Conservation (phyloP, 495 filamentous ascomycete genomes). For the Darksidea phi region DNA sequence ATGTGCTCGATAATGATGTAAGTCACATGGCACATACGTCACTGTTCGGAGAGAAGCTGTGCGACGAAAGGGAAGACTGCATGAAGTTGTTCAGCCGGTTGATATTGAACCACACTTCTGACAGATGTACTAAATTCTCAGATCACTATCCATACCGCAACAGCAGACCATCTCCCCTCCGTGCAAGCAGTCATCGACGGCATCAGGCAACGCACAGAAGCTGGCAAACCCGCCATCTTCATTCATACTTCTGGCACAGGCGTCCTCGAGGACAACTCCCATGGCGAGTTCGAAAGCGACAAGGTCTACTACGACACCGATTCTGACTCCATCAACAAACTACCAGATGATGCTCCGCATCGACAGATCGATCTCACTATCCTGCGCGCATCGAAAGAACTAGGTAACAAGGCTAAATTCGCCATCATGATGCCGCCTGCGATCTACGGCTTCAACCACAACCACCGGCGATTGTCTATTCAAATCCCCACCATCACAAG, state of each 20-base stretch:
- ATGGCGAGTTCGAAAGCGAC: constrained; percentile 33
- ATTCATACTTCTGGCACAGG: constrained; percentile 47
- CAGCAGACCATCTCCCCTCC: constrained; percentile 43
- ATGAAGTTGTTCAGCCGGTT: neutral
- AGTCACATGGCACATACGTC: too few relatives aligned
- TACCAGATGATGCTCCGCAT: constrained; percentile 45
- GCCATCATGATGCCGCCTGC: constrained; percentile 44
- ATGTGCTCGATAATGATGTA: constrained; percentile 34
- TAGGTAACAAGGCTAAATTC: constrained; percentile 43
- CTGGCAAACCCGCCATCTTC: constrained; percentile 39
- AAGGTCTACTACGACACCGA: constrained; percentile 43
- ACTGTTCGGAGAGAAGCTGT: too few relatives aligned
- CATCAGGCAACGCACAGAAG: constrained; percentile 38
- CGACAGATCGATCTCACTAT: constrained; percentile 48
- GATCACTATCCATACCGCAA: constrained; percentile 46
- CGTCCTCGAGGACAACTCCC: constrained; percentile 32
- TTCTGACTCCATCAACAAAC: constrained; percentile 38
- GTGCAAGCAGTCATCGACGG: constrained; percentile 43
- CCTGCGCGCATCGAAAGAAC: constrained; percentile 36
- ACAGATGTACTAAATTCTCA: neutral
- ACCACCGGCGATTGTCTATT: constrained; percentile 39
- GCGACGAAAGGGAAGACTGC: too few relatives aligned
- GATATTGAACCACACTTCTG: neutral
- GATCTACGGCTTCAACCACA: constrained; percentile 42
- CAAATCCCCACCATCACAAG: constrained; percentile 40